Conservation (phyloP, 768 basidiomycete species). For the Naganishia onofrii region DNA sequence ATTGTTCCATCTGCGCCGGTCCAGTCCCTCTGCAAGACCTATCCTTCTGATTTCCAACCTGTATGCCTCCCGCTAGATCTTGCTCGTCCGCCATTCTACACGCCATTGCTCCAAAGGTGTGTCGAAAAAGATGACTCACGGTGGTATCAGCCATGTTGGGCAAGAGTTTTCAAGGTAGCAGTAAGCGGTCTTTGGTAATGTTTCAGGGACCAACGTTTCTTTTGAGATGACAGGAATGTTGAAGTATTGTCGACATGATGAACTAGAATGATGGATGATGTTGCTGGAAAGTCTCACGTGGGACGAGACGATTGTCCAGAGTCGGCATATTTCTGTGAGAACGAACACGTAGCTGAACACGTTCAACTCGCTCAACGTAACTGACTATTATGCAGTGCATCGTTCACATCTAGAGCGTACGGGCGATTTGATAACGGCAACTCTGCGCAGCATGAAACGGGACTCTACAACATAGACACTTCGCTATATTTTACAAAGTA, state of each 20-base stretch:
- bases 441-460: too few relatives aligned
- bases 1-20: too few relatives aligned
- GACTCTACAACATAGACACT: not conserved
- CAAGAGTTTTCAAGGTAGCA: not conserved
- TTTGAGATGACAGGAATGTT: not conserved
- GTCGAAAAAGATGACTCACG: not conserved
- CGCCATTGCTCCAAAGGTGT: not conserved
- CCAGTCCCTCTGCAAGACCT: too few relatives aligned
- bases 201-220: not conserved
- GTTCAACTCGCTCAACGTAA: too few relatives aligned
- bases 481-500: not conserved
- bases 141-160: conserved; percentile 1
- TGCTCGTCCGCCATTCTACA: not conserved
- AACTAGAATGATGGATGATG: not conserved
- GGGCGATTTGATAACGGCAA: not conserved
- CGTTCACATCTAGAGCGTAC: not conserved
- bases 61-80: not conserved
- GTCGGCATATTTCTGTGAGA: too few relatives aligned
- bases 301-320: not conserved
- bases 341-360: too few relatives aligned
- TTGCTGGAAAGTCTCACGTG: conserved; percentile 14
- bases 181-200: not conserved
- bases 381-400: too few relatives aligned
- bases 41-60: not conserved
- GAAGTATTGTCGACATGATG: not conserved